phyloP scores from a whole-genome alignment of 2,329 filamentous ascomycete genomes.

The Aspergillus quadricinctus region DNA sequence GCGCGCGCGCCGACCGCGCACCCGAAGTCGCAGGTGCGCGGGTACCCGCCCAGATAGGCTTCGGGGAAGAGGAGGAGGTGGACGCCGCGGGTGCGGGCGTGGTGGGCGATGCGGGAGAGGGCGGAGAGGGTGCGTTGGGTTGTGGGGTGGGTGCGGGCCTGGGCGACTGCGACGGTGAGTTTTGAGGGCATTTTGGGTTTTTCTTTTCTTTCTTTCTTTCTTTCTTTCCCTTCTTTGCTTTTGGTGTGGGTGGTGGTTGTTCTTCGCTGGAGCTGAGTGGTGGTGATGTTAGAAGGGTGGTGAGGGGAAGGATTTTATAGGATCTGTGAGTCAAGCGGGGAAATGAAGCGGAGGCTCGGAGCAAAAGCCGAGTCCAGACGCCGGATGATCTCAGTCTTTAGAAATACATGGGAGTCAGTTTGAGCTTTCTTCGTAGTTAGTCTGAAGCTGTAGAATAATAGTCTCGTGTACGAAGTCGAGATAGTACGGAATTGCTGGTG shows the following conservation, averaged over 20 bases:
- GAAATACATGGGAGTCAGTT: no score
- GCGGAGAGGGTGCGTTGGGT: conserved; percentile 58
- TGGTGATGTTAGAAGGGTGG: background rate
- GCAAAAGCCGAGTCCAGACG: background rate
- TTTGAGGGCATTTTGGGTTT: conserved; percentile 37
- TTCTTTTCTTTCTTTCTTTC: no score
- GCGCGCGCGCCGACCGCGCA: conserved; percentile 66
- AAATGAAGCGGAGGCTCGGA: background rate
- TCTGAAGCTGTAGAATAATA: no score
- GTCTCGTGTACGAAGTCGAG: no score
- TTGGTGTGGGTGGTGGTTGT: background rate
- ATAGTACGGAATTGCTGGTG: no score
- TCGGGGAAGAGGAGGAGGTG: conserved; percentile 85
- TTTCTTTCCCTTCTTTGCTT: background rate
- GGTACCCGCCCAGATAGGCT: conserved; percentile 88
- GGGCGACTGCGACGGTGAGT: conserved; percentile 44
- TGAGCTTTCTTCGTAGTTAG: no score
- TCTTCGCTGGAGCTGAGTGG: background rate
- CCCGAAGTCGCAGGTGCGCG: conserved; percentile 74
- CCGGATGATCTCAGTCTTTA: no score
- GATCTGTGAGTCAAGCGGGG: no score
- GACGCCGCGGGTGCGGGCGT: conserved; percentile 57
- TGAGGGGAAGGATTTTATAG: background rate
- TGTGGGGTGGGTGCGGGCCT: conserved; percentile 42
- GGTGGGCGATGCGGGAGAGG: conserved; percentile 58